Evolutionary conservation across 345 rosid species (phyloP).

Genomic region (Fremontodendron californicum): DNA sequence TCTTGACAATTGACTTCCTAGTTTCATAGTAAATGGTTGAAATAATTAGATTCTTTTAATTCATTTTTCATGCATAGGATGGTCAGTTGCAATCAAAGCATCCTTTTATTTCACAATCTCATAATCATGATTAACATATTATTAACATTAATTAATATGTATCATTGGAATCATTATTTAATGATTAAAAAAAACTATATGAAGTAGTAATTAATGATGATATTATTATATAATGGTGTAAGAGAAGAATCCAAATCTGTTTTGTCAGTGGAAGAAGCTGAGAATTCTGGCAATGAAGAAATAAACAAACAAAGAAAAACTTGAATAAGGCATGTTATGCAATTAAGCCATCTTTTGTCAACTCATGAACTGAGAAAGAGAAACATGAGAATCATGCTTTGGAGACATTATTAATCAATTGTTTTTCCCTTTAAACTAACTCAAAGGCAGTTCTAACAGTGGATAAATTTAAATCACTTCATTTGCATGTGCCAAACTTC

Average conservation of each 20-base stretch:
- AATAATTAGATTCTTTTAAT: background rate
- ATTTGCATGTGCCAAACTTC: constrained; percentile 15
- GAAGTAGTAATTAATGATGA: background rate
- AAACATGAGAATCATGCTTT: background rate
- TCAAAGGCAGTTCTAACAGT: background rate
- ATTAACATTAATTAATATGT: background rate
- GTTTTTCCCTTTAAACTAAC: constrained; percentile 11
- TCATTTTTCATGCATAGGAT: background rate
- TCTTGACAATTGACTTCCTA: too few species aligned
- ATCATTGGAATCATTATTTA: too few species aligned
- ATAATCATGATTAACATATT: too few species aligned
- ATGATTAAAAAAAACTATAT: too few species aligned
- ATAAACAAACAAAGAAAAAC: background rate
- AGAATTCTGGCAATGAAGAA: background rate
- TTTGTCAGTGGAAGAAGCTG: background rate
- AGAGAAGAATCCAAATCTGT: background rate
- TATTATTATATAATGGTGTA: background rate
- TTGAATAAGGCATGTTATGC: background rate
- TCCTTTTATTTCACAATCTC: background rate
- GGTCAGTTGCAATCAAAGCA: background rate
- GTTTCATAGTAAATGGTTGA: background rate
- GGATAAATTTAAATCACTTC: constrained; percentile 19
- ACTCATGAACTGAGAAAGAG: background rate
- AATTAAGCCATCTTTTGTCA: background rate
- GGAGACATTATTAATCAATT: background rate